Base-by-base conservation (phyloP, 495 filamentous ascomycete species). In the Hypoxylon fuscum region DNA sequence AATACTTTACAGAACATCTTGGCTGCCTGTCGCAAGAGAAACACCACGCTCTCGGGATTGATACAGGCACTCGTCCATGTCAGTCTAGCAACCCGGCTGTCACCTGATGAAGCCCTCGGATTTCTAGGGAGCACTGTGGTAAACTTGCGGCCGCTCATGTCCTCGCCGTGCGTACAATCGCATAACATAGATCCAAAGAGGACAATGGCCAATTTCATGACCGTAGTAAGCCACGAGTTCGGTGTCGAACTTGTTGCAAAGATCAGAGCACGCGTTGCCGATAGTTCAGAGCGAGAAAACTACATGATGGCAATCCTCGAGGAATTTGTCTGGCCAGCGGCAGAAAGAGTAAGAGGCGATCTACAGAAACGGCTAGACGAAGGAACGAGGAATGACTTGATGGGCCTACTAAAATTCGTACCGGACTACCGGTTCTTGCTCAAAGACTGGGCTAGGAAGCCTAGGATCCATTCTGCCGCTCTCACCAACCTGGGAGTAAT, bases 401-500 rank as follows among this genome's bases (percentile, higher is more conserved):
- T 70, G 21, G 67, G 72, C 18, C 40, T 77, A 42, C 67, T 76
- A 42, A 42, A 49, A 22, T 68, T 68, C 35, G 54, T 77, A 5
- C 10, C 63, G 11, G 64, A 79, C 62, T 76, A 60, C 69, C 53
- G 60, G 11, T 17, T 54, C 10, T 67, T 67, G 48, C 66, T 70
- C 50, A 71, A 67, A 5, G 56, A 63, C 7, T 67, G 64, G 52
- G 40, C 60, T 11, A 62, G 59, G 37, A 69, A 72, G 58, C 64
- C 66, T 4, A 62, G 76, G 17, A 21, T 32, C 6, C 44, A 53
- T 1, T 63, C 74, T 11, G 70, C 69, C 54, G 69, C 66, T 10
- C 61, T 79, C 7, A 72, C 70, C 14, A 79, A 79, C 43, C 37
- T 77, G 6, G 74, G 74, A 42, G 53, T 64, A 2, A 32, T 70